Evolutionary conservation across 2,329 filamentous ascomycete genomes (phyloP).

Genomic region (Fusarium staphyleae): DNA sequence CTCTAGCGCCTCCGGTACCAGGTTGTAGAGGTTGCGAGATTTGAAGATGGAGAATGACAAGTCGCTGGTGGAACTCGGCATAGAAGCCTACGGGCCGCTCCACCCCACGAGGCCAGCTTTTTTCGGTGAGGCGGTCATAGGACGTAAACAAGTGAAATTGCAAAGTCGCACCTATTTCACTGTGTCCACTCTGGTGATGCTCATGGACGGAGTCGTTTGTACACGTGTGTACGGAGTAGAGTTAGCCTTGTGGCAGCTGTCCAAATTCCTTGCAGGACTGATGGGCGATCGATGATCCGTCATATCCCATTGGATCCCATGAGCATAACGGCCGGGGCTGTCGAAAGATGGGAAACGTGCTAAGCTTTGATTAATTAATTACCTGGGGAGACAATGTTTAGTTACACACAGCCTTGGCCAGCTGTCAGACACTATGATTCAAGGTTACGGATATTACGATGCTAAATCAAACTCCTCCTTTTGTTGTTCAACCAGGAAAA

Average conservation of each 20-base stretch:
- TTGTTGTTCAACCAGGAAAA: slow-evolving; percentile 1
- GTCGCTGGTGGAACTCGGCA: slow-evolving; percentile 32
- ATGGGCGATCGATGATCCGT: slow-evolving; percentile 24
- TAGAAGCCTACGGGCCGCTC: slow-evolving; percentile 26
- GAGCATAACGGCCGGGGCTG: slow-evolving; percentile 19
- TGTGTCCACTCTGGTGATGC: slow-evolving; percentile 12
- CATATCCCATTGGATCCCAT: slow-evolving; percentile 10
- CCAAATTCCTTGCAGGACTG: too few relatives aligned
- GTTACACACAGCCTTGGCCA: slow-evolving; percentile 14
- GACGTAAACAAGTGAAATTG: slow-evolving; percentile 30
- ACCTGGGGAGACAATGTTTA: slow-evolving; percentile 16
- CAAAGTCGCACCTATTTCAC: slow-evolving; percentile 9
- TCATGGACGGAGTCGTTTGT: background rate
- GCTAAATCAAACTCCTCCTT: slow-evolving; percentile 12
- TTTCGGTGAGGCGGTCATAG: slow-evolving; percentile 34
- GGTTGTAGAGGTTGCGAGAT: slow-evolving; percentile 36
- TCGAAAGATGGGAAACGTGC: slow-evolving; percentile 9
- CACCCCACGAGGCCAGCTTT: slow-evolving; percentile 17
- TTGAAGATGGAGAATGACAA: slow-evolving; percentile 31
- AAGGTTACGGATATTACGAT: slow-evolving; percentile 4
- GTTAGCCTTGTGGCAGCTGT: background rate
- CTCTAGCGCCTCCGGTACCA: slow-evolving; percentile 19
- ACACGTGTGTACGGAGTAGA: slow-evolving; percentile 22
- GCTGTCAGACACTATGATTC: slow-evolving; percentile 21
- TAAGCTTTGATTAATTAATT: slow-evolving; percentile 7